phyloP scores from a whole-genome alignment of 2,329 filamentous ascomycete genomes.

The Ophiocordyceps sinensis region DNA sequence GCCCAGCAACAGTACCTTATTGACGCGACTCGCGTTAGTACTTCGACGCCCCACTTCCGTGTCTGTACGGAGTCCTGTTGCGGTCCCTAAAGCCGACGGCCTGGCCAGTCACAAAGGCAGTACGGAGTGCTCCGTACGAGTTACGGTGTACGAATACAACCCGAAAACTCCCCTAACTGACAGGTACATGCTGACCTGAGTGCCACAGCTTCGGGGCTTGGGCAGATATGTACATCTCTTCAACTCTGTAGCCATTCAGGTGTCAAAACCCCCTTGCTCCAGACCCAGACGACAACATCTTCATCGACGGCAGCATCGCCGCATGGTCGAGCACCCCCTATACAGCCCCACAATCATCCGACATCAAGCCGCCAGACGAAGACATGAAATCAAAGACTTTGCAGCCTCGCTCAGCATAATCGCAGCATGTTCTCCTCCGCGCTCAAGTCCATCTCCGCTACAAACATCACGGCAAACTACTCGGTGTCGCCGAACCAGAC shows the following conservation, averaged over 20 bases:
- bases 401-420: conserved; percentile 6
- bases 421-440: conserved; percentile 74
- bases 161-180: no score
- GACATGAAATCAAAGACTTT: conserved; percentile 13
- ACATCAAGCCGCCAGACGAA: conserved; percentile 1
- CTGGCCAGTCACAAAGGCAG: no score
- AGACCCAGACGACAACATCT: background rate
- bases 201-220: no score
- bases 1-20: background rate
- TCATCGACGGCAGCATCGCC: background rate
- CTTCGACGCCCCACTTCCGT: no score
- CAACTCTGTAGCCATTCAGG: background rate
- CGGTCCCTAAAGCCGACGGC: no score
- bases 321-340: background rate
- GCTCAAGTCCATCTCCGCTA: conserved; percentile 79
- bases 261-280: background rate
- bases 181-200: no score
- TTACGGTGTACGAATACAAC: no score
- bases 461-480: conserved; percentile 89
- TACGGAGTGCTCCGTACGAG: no score
- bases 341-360: background rate
- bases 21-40: background rate
- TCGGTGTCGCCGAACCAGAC: conserved; percentile 60
- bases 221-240: background rate
- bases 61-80: no score